phyloP scores from a whole-genome alignment of 1,284 basidiomycete genomes.

The Irpex sp. region DNA sequence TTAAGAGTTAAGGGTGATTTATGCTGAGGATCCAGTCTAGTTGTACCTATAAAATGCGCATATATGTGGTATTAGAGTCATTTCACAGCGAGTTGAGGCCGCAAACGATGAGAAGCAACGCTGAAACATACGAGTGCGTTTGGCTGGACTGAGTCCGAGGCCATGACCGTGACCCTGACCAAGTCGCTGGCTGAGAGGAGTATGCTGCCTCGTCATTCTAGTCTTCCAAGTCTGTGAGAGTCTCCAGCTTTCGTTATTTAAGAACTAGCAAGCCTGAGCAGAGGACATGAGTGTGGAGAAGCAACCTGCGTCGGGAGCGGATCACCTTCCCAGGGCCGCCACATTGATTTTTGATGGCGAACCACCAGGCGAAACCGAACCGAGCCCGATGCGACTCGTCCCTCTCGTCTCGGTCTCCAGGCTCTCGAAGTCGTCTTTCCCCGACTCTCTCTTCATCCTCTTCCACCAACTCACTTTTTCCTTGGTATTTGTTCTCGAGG shows the following conservation, averaged over 20 bases:
- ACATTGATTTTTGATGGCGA: background rate
- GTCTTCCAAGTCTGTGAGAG: background rate
- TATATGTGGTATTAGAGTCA: background rate
- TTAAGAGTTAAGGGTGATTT: background rate
- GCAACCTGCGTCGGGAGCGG: background rate
- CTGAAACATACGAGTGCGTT: background rate
- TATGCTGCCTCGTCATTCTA: background rate
- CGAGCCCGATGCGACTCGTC: background rate
- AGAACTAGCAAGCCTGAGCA: background rate
- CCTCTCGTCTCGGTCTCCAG: background rate
- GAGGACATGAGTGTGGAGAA: background rate
- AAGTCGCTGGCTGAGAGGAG: background rate
- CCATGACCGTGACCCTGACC: background rate
- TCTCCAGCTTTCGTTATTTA: background rate
- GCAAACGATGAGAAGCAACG: background rate
- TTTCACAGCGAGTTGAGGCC: background rate
- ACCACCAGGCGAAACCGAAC: background rate
- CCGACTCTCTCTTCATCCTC: slow-evolving; percentile 6
- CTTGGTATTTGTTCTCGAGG: background rate
- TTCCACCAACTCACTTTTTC: slow-evolving; percentile 2
- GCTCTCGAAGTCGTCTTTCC: slow-evolving; percentile 6
- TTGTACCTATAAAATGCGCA: background rate
- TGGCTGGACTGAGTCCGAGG: background rate
- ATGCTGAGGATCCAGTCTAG: background rate
- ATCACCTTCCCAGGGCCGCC: background rate